Evolutionary conservation across 805 yeast genomes (phyloP).

Genomic region (Blastobotrys parvus): DNA sequence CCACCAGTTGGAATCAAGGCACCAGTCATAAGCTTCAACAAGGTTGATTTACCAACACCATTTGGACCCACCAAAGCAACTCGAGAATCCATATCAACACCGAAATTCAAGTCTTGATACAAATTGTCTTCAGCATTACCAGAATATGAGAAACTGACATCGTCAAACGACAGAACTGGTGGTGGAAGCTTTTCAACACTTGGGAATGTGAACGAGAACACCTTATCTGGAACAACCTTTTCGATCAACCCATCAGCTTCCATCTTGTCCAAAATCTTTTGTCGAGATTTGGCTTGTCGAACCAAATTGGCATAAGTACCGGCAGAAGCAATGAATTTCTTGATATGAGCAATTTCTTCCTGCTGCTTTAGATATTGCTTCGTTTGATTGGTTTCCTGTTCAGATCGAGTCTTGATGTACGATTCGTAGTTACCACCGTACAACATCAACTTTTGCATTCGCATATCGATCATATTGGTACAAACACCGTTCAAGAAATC

Average conservation of each 20-base stretch:
- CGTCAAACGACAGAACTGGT: constrained; percentile 95
- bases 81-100: constrained; percentile 99
- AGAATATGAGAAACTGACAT: constrained; percentile 79
- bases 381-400: constrained; percentile 95
- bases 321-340: constrained; percentile 97
- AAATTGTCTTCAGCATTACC: constrained; percentile 74
- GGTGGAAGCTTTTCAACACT: constrained; percentile 97
- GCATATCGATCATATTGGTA: constrained; percentile 96
- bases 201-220: constrained; percentile 89
- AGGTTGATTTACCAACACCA: constrained; percentile 97
- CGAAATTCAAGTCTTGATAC: constrained; percentile 86
- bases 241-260: constrained; percentile 95
- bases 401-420: constrained; percentile 87
- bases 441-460: constrained; percentile 60
- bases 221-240: constrained; percentile 88
- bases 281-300: constrained; percentile 97
- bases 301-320: constrained; percentile 99
- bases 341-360: constrained; percentile 96
- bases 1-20: constrained; percentile 82
- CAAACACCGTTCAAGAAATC: constrained; percentile 99
- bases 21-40: constrained; percentile 96
- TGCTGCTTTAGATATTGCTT: constrained; percentile 95
- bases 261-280: constrained; percentile 98
- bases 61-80: constrained; percentile 97
- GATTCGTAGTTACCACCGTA: constrained; percentile 99